Evolutionary conservation across 371 early-diverging fungal genomes (phyloP), one percentile per base, ranked within the genome.

Genomic region (Circinella minor): DNA sequence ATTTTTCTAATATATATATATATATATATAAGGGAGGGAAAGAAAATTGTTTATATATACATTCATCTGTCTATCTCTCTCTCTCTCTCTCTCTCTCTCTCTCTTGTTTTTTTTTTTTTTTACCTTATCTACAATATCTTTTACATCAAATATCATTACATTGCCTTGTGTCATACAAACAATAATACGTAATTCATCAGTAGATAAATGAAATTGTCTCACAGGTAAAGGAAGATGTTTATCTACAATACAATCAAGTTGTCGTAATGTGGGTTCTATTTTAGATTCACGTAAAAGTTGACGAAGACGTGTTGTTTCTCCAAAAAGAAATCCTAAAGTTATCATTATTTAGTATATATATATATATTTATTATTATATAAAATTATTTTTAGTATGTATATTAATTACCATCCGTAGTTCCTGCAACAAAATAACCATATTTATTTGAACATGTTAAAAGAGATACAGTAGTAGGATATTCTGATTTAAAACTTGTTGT

Each of bases 261-360:
- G 57, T 36, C 20, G 57, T 36, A 34, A 3, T 9, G 20, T 55
- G 7, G 57, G 9, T 20, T 36, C 57, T 55, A n/a, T 6, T 27
- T 55, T 55, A 4, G 57, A 34, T 34, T 11, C 43, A 36, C 62
- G 15, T 39, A 61, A 61, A 61, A 8, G 62, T 38, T 61, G 62
- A 8, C 62, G 62, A 14, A 61, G 20, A 36, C 62, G 46, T 11
- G 7, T 4, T 39, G 27, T 55, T 55, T 55, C 57, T 4, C 57
- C 57, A 9, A 55, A 13, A 34, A 55, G 9, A 27, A 55, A 55
- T 13, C 57, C 57, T 55, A 49, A 4, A 4, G 9, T 39, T 9
- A 9, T 39, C 4, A 6, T 6, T 39, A 39, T 39, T 39, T 39
- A 39, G 4, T 39, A 39, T 39, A 39, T 39, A 39, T 39, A 39